Percentiles rank a stretch among this genome's conserved stretches.
These are phyloP conservation scores for Podospora appendiculata DNA, from an alignment of 495 filamentous ascomycete genomes.

Conservation along the genomic window DNA sequence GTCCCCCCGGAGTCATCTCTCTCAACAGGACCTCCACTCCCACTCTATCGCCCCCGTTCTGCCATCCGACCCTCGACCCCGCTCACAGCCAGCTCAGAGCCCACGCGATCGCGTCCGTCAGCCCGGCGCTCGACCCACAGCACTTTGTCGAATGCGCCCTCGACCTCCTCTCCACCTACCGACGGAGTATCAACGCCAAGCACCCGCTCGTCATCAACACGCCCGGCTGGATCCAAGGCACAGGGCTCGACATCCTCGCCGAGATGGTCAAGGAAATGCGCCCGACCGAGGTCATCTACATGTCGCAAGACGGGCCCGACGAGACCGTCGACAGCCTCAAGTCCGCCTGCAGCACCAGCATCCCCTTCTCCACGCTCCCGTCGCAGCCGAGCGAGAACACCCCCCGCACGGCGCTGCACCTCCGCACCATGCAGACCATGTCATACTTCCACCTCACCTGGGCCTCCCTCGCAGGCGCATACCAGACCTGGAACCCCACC, in stretches of 20 bases:
- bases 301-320: slow-evolving; percentile 60
- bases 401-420: slow-evolving; percentile 57
- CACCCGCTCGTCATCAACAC: slow-evolving; percentile 71
- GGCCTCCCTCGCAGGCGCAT: not conserved
- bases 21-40: slow-evolving; percentile 55
- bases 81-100: slow-evolving; percentile 37
- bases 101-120: slow-evolving; percentile 66
- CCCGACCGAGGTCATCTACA: slow-evolving; percentile 61
- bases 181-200: slow-evolving; percentile 23
- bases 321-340: slow-evolving; percentile 55
- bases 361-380: slow-evolving; percentile 36
- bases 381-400: slow-evolving; percentile 56
- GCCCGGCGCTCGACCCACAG: slow-evolving; percentile 60
- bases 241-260: slow-evolving; percentile 60
- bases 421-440: slow-evolving; percentile 72
- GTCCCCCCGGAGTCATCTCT: slow-evolving; percentile 67
- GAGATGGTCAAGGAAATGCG: slow-evolving; percentile 47
- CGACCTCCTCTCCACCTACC: slow-evolving; percentile 62
- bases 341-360: slow-evolving; percentile 21
- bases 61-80: slow-evolving; percentile 51
- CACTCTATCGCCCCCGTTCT: slow-evolving; percentile 68
- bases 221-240: slow-evolving; percentile 75
- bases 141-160: slow-evolving; percentile 61
- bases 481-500: slow-evolving; percentile 24
- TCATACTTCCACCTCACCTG: slow-evolving; percentile 62